Base-by-base conservation (phyloP, 2,329 filamentous ascomycete species). In the Alternaria dauci region DNA sequence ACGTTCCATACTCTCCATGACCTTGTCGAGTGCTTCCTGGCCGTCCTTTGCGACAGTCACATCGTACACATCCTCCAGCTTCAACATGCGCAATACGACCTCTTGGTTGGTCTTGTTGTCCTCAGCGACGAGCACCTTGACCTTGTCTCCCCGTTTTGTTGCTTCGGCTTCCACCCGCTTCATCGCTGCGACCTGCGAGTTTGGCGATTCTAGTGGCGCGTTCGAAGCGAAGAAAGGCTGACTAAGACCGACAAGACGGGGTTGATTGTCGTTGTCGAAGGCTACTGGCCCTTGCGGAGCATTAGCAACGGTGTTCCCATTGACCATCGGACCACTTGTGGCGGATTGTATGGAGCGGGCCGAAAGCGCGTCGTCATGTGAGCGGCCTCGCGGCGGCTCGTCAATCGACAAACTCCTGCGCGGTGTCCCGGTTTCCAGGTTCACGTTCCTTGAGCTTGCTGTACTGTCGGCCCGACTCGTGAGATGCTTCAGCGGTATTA, bases 51-150 rank as follows among this genome's bases (percentile, higher is more conserved):
- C 94, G 52, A 97, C 90, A 0, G 91, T 94, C 16, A 97, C 92
- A 74, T 97, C 92, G 76, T 91, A 91, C n/a, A 93, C 86, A 34
- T 91, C 89, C 72, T 93, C 91, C 0, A 93, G 84, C 76, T 92
- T 93, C 51, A 89, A 79, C 87, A 89, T 89, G 47, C 87, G 87
- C 55, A 88, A 80, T 5, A 88, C 78, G 1, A 80, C 78, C 52
- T 79, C 76, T 61, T 80, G 78, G 30, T 80, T 80, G 0, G 77
- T 80, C 55, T 87, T 86, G 74, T 91, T 91, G 72, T 91, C 88
- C 76, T 97, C 94, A 0, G 94, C 94, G 12, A 97, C 93, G 8
- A 97, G 83, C 1, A 97, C 92, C 18, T 91, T 89, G 42, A 96
- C 84, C 67, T 89, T 93, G 30, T 85, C 81, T 14, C 80, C 81